Conservation (phyloP, 1,139 yeast species). For the Yamadazyma spencermartinsiae region DNA sequence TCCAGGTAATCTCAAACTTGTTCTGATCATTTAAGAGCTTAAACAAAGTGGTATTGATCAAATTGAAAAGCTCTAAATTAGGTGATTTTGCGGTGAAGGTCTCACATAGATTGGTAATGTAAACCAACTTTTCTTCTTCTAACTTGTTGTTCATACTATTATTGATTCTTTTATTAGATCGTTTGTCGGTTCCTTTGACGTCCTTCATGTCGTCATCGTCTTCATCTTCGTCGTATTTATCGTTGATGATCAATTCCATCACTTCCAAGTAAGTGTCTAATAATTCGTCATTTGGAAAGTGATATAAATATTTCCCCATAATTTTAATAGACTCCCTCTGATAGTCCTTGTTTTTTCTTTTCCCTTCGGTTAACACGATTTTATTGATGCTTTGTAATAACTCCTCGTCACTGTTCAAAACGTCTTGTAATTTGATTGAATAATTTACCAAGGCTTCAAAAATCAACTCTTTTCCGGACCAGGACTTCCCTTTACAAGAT, state of each 20-base stretch:
- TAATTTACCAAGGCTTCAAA: constrained; percentile 69
- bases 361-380: constrained; percentile 59
- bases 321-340: constrained; percentile 53
- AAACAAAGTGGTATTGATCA: constrained; percentile 23
- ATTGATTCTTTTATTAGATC: constrained; percentile 12
- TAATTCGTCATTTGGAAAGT: constrained; percentile 43
- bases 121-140: constrained; percentile 39
- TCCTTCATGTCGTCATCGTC: constrained; percentile 31
- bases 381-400: constrained; percentile 37
- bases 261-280: constrained; percentile 39
- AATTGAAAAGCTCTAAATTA: constrained; percentile 23
- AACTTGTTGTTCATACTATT: constrained; percentile 18
- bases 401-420: constrained; percentile 22
- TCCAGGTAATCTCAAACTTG: constrained; percentile 54
- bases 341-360: constrained; percentile 66
- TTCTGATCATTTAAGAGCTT: constrained; percentile 22
- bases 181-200: constrained; percentile 23
- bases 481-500: constrained; percentile 75
- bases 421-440: constrained; percentile 43
- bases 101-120: constrained; percentile 33
- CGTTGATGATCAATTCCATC: constrained; percentile 34
- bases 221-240: constrained; percentile 25
- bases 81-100: constrained; percentile 22
- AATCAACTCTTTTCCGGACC: constrained; percentile 84
- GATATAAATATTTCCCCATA: constrained; percentile 48